Evolutionary conservation across 495 filamentous ascomycete species (phyloP).

Genomic region (Trichoderma virens): DNA sequence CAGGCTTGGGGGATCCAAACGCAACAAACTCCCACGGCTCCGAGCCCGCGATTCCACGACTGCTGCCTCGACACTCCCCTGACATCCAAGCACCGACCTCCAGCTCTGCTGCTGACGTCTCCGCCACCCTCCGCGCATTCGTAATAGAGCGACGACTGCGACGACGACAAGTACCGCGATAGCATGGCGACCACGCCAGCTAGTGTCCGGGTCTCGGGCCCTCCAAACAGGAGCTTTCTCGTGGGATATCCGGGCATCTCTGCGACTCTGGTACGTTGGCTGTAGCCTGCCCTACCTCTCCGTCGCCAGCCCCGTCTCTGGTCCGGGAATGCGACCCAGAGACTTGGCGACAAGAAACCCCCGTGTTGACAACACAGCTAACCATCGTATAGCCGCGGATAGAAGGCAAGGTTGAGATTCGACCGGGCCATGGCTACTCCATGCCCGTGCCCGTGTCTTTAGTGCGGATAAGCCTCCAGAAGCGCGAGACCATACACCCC

Average conservation of each 20-base stretch:
- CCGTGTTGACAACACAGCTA: constrained; percentile 22
- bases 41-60: background rate
- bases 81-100: background rate
- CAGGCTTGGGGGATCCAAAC: background rate
- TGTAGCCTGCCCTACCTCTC: background rate
- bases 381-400: constrained; percentile 65
- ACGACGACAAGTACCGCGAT: constrained; percentile 18
- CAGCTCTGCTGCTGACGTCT: constrained; percentile 4
- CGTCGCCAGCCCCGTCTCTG: constrained; percentile 7
- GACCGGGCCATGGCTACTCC: constrained; percentile 71
- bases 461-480: constrained; percentile 86
- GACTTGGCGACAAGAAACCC: background rate
- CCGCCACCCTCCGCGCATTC: background rate
- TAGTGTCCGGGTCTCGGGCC: constrained; percentile 94
- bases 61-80: background rate
- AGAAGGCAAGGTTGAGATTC: constrained; percentile 96
- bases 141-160: constrained; percentile 8
- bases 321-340: constrained; percentile 13
- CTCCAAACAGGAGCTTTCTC: constrained; percentile 92
- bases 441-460: constrained; percentile 86
- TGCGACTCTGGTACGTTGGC: constrained; percentile 73
- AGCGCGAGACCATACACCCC: constrained; percentile 94
- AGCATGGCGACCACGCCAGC: constrained; percentile 44
- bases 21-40: background rate
- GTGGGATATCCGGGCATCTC: constrained; percentile 98